phyloP scores from a whole-genome alignment of 2,329 filamentous ascomycete species.

The Aspergillus sp. region DNA sequence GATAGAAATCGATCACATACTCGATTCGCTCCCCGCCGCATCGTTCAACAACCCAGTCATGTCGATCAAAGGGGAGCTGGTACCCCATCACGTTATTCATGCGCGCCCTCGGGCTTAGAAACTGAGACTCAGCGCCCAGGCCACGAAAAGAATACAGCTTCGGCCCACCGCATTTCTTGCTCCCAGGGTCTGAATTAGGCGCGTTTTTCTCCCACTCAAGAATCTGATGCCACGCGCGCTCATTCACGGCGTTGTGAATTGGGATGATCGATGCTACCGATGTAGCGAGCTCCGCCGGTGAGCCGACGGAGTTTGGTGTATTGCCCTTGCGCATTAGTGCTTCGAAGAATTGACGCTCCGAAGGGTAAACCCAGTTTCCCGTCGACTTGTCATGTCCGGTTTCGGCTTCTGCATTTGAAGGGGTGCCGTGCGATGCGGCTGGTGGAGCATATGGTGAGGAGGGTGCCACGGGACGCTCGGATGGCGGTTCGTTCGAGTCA shows the following conservation, averaged over 20 bases:
- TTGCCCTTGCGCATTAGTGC: slow-evolving; percentile 92
- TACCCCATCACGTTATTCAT: slow-evolving; percentile 86
- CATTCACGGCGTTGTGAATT: slow-evolving; percentile 98
- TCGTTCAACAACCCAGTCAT: slow-evolving; percentile 95
- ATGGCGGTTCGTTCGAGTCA: slow-evolving; percentile 17
- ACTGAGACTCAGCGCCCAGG: slow-evolving; percentile 47
- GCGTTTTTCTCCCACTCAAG: slow-evolving; percentile 80
- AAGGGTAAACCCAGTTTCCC: slow-evolving; percentile 97
- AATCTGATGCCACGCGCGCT: slow-evolving; percentile 92
- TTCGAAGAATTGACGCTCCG: slow-evolving; percentile 96
- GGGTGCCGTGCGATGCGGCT: slow-evolving; percentile 36
- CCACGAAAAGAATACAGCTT: slow-evolving; percentile 82
- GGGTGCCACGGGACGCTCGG: slow-evolving; percentile 23
- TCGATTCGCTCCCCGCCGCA: slow-evolving; percentile 75
- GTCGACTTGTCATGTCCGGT: slow-evolving; percentile 66
- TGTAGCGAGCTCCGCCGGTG: slow-evolving; percentile 49
- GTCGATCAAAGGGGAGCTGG: slow-evolving; percentile 85
- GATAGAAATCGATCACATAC: slow-evolving; percentile 98
- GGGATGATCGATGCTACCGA: slow-evolving; percentile 93
- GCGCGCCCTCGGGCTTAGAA: slow-evolving; percentile 77
- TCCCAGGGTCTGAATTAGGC: slow-evolving; percentile 52
- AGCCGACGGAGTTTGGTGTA: slow-evolving; percentile 54
- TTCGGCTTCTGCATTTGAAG: slow-evolving; percentile 76
- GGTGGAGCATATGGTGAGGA: slow-evolving; percentile 32
- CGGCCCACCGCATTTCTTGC: slow-evolving; percentile 72